A percentile compares a stretch with the other conserved stretches of the same genome.
These are phyloP conservation scores for Trichoderma pleuroti DNA, from an alignment of 2,329 filamentous ascomycete genomes.

Conservation along the genomic window DNA sequence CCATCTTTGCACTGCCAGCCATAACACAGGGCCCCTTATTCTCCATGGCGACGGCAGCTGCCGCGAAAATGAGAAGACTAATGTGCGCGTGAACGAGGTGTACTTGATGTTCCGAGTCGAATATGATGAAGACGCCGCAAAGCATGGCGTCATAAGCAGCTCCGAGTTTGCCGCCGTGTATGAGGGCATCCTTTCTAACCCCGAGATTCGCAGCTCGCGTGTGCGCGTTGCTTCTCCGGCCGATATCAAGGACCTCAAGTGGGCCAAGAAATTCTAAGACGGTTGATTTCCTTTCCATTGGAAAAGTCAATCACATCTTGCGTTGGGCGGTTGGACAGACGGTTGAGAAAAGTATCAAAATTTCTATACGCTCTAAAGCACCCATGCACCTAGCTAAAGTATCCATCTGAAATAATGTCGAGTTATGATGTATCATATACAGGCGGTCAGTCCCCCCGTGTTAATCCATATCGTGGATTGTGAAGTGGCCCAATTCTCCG, in stretches of 20 bases:
- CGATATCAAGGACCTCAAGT: background rate
- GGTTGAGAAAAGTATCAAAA: background rate
- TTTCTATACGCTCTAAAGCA: background rate
- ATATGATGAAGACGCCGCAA: background rate
- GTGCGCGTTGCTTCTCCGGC: background rate
- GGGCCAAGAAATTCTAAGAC: background rate
- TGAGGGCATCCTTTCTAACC: background rate
- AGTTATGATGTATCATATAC: background rate
- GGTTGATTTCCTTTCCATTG: background rate
- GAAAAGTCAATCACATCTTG: background rate
- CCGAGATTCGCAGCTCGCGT: background rate
- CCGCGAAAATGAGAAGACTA: background rate
- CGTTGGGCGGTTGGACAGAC: too few species aligned
- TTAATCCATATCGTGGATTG: background rate
- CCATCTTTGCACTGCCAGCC: background rate
- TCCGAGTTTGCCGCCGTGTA: background rate
- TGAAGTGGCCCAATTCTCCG: background rate
- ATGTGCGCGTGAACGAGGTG: background rate
- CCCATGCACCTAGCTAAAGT: background rate
- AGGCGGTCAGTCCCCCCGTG: background rate
- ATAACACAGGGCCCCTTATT: background rate
- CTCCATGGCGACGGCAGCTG: background rate
- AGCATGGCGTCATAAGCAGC: background rate
- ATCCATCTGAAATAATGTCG: background rate
- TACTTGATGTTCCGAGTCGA: background rate